Evolutionary conservation across 2,329 filamentous ascomycete species (phyloP).

Genomic region (Aspergillus pseudoviridinutans): DNA sequence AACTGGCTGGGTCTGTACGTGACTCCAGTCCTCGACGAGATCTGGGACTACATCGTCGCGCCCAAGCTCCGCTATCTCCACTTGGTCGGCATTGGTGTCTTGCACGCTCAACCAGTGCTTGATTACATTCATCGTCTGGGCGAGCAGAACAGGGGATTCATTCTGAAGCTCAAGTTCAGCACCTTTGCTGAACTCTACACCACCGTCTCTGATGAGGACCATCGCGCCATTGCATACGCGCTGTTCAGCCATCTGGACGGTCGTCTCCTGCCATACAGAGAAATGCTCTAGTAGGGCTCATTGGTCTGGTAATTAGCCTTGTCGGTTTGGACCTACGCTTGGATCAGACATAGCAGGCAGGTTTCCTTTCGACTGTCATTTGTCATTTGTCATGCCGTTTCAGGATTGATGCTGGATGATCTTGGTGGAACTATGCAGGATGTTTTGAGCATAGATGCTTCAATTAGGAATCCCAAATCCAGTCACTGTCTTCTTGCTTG

Average conservation of each 20-base stretch:
- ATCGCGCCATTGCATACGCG: neutral
- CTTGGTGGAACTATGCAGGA: neutral
- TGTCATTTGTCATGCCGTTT: too few relatives aligned
- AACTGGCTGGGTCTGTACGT: neutral
- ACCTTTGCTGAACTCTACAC: neutral
- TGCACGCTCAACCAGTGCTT: neutral
- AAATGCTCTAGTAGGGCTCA: neutral
- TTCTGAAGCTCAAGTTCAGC: neutral
- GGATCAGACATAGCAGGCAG: neutral
- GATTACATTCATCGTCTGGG: neutral
- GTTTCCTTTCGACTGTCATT: neutral
- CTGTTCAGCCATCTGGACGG: neutral
- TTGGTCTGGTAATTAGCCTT: too few relatives aligned
- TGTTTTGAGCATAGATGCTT: neutral
- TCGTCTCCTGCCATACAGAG: neutral
- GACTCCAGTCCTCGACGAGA: neutral
- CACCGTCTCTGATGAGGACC: neutral
- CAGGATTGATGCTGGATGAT: neutral
- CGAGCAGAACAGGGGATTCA: neutral
- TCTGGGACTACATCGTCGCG: neutral
- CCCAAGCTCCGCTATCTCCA: neutral
- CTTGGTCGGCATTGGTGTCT: neutral
- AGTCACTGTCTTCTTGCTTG: neutral
- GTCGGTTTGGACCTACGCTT: neutral
- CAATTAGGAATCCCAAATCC: neutral